Conservation (phyloP, 495 filamentous ascomycete genomes). For the Neurospora terricola region DNA sequence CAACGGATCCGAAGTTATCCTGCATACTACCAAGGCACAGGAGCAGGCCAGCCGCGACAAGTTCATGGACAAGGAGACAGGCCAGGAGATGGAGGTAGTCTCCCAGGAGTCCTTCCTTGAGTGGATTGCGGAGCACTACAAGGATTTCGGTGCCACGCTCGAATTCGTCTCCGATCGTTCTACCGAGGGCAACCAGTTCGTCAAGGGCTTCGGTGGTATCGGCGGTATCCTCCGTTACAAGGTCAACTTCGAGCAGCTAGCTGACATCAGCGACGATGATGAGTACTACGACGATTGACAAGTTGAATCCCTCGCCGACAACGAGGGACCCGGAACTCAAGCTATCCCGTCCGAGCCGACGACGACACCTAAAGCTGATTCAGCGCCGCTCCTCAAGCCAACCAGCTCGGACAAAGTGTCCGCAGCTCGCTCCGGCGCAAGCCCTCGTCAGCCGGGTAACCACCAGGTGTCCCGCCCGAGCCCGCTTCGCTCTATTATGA, state of each 20-base stretch:
- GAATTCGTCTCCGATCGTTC: slow-evolving; percentile 97
- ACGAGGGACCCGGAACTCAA: slow-evolving; percentile 74
- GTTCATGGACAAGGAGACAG: slow-evolving; percentile 91
- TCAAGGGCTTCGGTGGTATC: slow-evolving; percentile 98
- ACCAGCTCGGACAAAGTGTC: slow-evolving; percentile 26
- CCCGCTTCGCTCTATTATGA: slow-evolving; percentile 51
- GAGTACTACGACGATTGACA: slow-evolving; percentile 99
- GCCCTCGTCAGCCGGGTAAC: slow-evolving; percentile 24
- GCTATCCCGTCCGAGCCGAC: slow-evolving; percentile 51
- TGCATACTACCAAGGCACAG: slow-evolving; percentile 84
- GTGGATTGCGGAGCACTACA: slow-evolving; percentile 96
- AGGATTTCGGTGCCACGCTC: slow-evolving; percentile 90
- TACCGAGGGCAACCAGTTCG: slow-evolving; percentile 97
- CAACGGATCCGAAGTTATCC: slow-evolving; percentile 55
- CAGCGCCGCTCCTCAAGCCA: slow-evolving; percentile 21
- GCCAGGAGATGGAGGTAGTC: slow-evolving; percentile 90
- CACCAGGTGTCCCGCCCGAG: slow-evolving; percentile 41
- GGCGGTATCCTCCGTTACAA: slow-evolving; percentile 97
- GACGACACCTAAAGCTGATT: slow-evolving; percentile 24
- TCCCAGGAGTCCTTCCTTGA: slow-evolving; percentile 86
- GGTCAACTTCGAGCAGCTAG: slow-evolving; percentile 98
- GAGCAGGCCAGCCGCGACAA: slow-evolving; percentile 63
- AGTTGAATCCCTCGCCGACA: slow-evolving; percentile 74
- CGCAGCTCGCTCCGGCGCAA: slow-evolving; percentile 27
- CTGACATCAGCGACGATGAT: slow-evolving; percentile 90